Percentiles rank a stretch among this genome's conserved stretches.
Evolutionary conservation across 345 rosid species (phyloP).

Genomic region (Anastatica hierochuntica): DNA sequence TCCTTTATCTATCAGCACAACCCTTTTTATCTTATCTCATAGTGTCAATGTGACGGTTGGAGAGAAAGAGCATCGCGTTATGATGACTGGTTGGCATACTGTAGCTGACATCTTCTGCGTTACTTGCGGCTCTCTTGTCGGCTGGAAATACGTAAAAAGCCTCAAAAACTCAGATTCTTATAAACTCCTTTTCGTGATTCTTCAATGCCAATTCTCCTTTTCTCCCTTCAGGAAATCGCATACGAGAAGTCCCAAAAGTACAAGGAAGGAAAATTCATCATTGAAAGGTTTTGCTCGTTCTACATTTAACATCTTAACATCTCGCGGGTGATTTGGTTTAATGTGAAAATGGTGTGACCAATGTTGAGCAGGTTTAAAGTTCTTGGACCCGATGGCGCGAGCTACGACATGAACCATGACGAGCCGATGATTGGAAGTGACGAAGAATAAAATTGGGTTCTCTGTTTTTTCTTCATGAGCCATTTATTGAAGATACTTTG

Average conservation of each 20-base stretch:
- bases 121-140: conserved; percentile 66
- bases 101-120: conserved; percentile 80
- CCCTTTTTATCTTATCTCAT: neutral
- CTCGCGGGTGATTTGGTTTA: neutral
- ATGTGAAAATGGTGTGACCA: conserved; percentile 6
- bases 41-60: conserved; percentile 64
- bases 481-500: conserved; percentile 2
- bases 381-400: conserved; percentile 52
- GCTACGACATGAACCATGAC: conserved; percentile 31
- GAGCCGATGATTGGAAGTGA: conserved; percentile 39
- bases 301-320: neutral
- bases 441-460: conserved; percentile 31
- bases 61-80: conserved; percentile 50
- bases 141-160: conserved; percentile 73
- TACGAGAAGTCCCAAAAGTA: conserved; percentile 51
- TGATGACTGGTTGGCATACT: conserved; percentile 75
- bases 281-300: conserved; percentile 42
- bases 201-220: neutral
- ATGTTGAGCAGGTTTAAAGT: conserved; percentile 52
- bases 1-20: neutral
- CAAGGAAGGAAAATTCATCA: conserved; percentile 74
- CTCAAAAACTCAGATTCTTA: neutral
- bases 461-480: neutral
- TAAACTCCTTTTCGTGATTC: neutral
- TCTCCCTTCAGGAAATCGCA: conserved; percentile 41